Conservation (phyloP, 2,329 filamentous ascomycete species). For the Dothistroma pini region DNA sequence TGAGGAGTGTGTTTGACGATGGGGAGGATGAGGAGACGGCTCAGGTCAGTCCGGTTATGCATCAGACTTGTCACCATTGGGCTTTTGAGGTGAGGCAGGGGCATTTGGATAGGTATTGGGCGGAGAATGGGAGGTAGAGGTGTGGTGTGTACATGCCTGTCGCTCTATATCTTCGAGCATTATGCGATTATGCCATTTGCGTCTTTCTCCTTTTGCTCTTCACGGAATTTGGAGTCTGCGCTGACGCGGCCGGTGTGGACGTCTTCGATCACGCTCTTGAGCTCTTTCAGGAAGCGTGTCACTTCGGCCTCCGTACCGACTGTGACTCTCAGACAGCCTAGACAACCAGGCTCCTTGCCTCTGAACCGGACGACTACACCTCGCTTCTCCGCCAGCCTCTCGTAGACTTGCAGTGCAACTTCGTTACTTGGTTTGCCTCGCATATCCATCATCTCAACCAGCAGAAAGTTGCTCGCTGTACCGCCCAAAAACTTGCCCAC, state of each 20-base stretch:
- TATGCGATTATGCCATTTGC: constrained; percentile 49
- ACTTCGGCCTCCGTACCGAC: constrained; percentile 88
- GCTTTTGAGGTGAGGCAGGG: constrained; percentile 38
- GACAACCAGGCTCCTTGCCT: constrained; percentile 85
- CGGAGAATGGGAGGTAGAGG: constrained; percentile 13
- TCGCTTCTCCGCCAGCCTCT: constrained; percentile 75
- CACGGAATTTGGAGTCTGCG: constrained; percentile 29
- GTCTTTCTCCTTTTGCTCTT: constrained; percentile 47
- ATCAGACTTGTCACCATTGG: constrained; percentile 43
- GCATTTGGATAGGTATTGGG: constrained; percentile 49
- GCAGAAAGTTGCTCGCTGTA: constrained; percentile 77
- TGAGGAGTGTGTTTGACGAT: constrained; percentile 49
- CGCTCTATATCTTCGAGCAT: neutral
- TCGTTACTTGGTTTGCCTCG: constrained; percentile 72
- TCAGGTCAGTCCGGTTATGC: constrained; percentile 54
- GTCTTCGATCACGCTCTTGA: constrained; percentile 53
- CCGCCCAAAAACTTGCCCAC: constrained; percentile 81
- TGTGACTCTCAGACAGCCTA: constrained; percentile 85
- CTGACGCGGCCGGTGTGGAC: constrained; percentile 41
- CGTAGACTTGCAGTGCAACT: constrained; percentile 75
- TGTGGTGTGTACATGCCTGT: neutral
- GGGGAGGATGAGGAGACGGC: constrained; percentile 38
- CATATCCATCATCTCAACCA: constrained; percentile 80
- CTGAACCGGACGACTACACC: constrained; percentile 93
- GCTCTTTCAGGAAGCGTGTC: constrained; percentile 67